Percentiles rank a stretch among this genome's conserved stretches.
Evolutionary conservation across 225 moss, liverwort and hornwort species (phyloP).

Genomic region (Bryoerythrophyllum caledonicum): DNA sequence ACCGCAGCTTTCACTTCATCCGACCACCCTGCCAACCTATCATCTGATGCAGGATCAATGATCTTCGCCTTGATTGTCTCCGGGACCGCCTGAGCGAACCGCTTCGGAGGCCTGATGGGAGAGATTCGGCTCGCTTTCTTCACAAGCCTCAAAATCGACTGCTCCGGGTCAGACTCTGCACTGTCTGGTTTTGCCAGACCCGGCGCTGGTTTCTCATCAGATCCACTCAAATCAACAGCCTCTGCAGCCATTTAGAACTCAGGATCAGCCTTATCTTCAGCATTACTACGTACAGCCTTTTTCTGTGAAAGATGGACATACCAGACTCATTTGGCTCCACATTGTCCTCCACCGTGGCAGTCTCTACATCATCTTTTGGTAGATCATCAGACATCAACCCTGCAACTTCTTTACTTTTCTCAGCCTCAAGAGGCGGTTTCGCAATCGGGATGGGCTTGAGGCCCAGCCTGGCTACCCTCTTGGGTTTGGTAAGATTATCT

Average conservation of each 20-base stretch:
- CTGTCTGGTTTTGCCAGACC: slow-evolving; percentile 2
- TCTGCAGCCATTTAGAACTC: slow-evolving; percentile 24
- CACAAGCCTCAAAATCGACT: slow-evolving; percentile 42
- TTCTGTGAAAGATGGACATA: not conserved
- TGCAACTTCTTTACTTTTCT: slow-evolving; percentile 28
- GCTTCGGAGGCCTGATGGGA: slow-evolving; percentile 33
- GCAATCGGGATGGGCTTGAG: slow-evolving; percentile 35
- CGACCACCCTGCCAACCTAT: slow-evolving; percentile 56
- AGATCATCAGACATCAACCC: not conserved
- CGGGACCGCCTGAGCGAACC: slow-evolving; percentile 19
- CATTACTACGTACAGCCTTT: not conserved
- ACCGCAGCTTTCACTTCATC: slow-evolving; percentile 61
- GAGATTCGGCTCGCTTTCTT: slow-evolving; percentile 48
- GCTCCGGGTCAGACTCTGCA: slow-evolving; percentile 21
- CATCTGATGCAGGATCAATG: slow-evolving; percentile 20
- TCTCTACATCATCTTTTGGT: slow-evolving; percentile 18
- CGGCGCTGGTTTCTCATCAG: not conserved
- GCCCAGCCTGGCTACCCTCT: slow-evolving; percentile 18
- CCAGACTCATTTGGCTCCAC: slow-evolving; percentile 31
- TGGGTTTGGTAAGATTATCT: slow-evolving; percentile 11
- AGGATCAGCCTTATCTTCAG: slow-evolving; percentile 10
- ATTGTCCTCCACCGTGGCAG: slow-evolving; percentile 18
- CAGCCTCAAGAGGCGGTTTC: slow-evolving; percentile 29
- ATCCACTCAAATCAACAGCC: slow-evolving; percentile 3
- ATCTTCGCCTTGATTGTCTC: slow-evolving; percentile 28